Base-by-base conservation (phyloP, 176 grass and related monocot genomes). In the Coix lacrymajobi region DNA sequence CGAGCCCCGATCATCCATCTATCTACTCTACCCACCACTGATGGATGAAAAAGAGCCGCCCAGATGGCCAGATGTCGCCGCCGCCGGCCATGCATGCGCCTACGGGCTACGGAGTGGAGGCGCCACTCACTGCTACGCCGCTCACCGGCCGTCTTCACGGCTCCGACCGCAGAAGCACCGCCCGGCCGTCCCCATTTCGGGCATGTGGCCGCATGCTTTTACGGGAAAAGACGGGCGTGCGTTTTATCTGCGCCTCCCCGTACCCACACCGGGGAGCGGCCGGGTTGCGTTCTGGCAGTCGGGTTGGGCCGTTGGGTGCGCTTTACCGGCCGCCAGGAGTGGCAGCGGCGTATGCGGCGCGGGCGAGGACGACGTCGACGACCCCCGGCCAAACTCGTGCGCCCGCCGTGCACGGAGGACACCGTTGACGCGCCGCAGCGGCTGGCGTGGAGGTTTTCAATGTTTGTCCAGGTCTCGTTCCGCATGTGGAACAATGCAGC, bases 371-470 rank as follows among this genome's bases (percentile, higher is more conserved):
- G 73, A 45, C 0, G 69, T 28, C 7, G 67, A 43, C 68, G 37
- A 43, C 37, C 38, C 6, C 62, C 81, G 48, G 62, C 28, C 62
- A 33, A 63, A 33, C 82, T 77, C 51, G 77, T 81, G 77, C 52
- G 52, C 87, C 70, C 52, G 52, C 87, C 70, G 61, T 75, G 87
- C 81, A 67, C 62, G 0, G 62, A 24, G 54, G 60, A 29, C 12
- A 29, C 12, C 1, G 60, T 79, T 67, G 43, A 79, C 77, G 75
- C 57, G 5, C 44, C 17, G 75, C 58, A 33, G 12, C 4, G 16
- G 1, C 15, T n/a, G 46, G 51, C 72, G 34, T 37, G 33, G 36
- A 6, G 4, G 39, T 43, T 43, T 1, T 48, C 26, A 8, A 19
- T 22, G 26, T 8, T 36, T 36, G n/a, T 11, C 37, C 67, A 13